phyloP scores from a whole-genome alignment of 257 asterid genomes.

The Nicotiana knightiana region DNA sequence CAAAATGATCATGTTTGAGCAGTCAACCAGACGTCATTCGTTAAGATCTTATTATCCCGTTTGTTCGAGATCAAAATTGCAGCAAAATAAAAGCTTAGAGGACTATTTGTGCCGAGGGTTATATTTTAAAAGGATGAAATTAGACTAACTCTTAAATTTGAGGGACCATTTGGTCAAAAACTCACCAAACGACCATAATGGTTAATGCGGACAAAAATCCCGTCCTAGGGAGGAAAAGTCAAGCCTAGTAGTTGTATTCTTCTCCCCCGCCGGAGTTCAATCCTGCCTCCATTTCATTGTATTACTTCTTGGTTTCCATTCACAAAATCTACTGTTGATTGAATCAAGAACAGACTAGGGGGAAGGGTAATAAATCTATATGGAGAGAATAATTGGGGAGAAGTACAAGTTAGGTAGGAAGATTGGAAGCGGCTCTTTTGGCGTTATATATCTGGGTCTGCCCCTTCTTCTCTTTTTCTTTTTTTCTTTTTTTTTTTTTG shows the following conservation, averaged over 20 bases:
- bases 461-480: conserved; percentile 1
- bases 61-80: not conserved
- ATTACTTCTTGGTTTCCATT: not conserved
- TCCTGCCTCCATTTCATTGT: not conserved
- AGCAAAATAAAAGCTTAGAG: not conserved
- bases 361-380: not conserved
- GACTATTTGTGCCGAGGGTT: not conserved
- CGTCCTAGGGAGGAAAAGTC: conserved; percentile 3
- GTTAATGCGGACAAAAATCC: not conserved
- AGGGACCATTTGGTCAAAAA: not conserved
- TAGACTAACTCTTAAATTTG: not conserved
- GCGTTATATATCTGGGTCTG: conserved; percentile 70
- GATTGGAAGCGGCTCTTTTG: conserved; percentile 88
- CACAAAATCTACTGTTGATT: not conserved
- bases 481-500: not conserved
- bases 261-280: not conserved
- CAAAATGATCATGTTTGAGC: too few relatives aligned
- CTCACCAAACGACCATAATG: not conserved
- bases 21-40: too few relatives aligned
- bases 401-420: conserved; percentile 78
- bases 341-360: conserved; percentile 1
- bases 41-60: not conserved
- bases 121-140: not conserved
- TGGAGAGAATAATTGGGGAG: conserved; percentile 60
- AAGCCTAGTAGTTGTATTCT: not conserved